A percentile compares a stretch with the other conserved stretches of the same genome.
Evolutionary conservation across 805 yeast species (phyloP).

Genomic region (Candida quercuum): DNA sequence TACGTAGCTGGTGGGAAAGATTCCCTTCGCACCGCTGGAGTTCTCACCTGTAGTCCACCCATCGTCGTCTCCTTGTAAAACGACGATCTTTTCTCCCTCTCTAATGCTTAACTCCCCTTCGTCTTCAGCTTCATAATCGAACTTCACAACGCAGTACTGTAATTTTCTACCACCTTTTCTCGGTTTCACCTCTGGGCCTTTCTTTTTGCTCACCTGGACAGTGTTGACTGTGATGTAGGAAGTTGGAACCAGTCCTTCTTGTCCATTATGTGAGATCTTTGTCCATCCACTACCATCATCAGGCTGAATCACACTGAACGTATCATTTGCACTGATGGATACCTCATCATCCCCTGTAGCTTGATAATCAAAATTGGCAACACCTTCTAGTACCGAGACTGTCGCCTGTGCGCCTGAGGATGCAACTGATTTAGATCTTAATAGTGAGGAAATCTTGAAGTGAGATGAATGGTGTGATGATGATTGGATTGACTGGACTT

Average conservation of each 20-base stretch:
- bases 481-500: constrained; percentile 10
- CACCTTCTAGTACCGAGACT: constrained; percentile 23
- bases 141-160: constrained; percentile 15
- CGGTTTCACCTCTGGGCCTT: constrained; percentile 20
- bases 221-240: constrained; percentile 54
- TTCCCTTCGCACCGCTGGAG: constrained; percentile 54
- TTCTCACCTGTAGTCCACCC: constrained; percentile 95
- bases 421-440: constrained; percentile 12
- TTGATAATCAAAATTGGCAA: constrained; percentile 37
- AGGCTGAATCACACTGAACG: constrained; percentile 46
- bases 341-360: constrained; percentile 78
- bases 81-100: constrained; percentile 68
- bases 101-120: constrained; percentile 69
- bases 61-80: constrained; percentile 69
- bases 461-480: constrained; percentile 13
- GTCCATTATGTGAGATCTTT: constrained; percentile 45
- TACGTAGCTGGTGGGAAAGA: constrained; percentile 74
- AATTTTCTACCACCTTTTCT: constrained; percentile 13
- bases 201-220: constrained; percentile 11
- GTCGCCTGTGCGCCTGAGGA: constrained; percentile 18
- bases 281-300: constrained; percentile 96
- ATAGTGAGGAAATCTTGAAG: constrained; percentile 17
- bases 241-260: constrained; percentile 80
- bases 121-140: constrained; percentile 38
- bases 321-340: constrained; percentile 54